A percentile compares a stretch with the other conserved stretches of the same genome.
These are phyloP conservation scores for Cyberlindnera mrakii DNA, from an alignment of 805 yeast species.

Conservation along the genomic window DNA sequence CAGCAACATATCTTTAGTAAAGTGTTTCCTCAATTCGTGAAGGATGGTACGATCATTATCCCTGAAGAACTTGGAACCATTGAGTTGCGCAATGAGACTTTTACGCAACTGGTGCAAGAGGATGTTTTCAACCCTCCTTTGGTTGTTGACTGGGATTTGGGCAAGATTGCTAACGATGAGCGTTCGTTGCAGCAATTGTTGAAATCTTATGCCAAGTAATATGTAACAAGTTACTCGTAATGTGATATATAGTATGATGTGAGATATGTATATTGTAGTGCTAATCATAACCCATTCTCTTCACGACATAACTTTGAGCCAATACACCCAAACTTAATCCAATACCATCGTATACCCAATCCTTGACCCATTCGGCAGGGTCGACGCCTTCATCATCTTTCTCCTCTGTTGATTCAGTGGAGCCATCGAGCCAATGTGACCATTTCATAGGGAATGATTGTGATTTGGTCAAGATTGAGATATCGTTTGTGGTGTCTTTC, in stretches of 20 bases:
- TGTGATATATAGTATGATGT: background rate
- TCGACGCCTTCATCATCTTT: conserved; percentile 48
- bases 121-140: conserved; percentile 37
- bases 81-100: conserved; percentile 7
- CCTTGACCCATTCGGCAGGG: conserved; percentile 77
- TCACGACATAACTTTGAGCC: conserved; percentile 86
- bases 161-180: conserved; percentile 44
- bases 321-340: conserved; percentile 75
- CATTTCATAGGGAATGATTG: conserved; percentile 89
- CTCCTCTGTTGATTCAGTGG: conserved; percentile 18
- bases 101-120: conserved; percentile 11
- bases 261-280: background rate
- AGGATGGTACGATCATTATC: conserved; percentile 4
- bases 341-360: conserved; percentile 76
- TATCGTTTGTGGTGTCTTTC: conserved; percentile 72
- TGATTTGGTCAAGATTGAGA: conserved; percentile 68
- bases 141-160: conserved; percentile 59
- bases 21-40: conserved; percentile 19
- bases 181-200: conserved; percentile 26
- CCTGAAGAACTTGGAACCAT: conserved; percentile 7
- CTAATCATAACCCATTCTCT: conserved; percentile 57
- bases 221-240: conserved; percentile 1
- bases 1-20: conserved; percentile 11
- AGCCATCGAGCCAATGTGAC: conserved; percentile 79
- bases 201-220: conserved; percentile 8